Evolutionary conservation across 2,329 filamentous ascomycete genomes (phyloP).

Genomic region (Scolecobasidium constrictum): DNA sequence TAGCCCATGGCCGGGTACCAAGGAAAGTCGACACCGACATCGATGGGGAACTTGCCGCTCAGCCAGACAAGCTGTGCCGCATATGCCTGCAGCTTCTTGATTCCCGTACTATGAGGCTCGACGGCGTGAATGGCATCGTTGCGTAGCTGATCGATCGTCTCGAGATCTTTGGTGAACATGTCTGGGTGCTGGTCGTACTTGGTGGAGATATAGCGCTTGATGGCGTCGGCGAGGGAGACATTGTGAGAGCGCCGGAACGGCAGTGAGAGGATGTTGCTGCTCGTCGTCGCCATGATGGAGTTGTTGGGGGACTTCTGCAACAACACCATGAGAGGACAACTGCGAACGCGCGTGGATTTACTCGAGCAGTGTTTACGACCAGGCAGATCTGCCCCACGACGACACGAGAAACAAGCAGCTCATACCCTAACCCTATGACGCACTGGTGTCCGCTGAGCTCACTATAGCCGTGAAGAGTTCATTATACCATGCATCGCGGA

Average conservation of each 20-base stretch:
- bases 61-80: conserved; percentile 90
- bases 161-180: conserved; percentile 85
- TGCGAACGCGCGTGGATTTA: too few species aligned
- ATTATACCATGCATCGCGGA: too few species aligned
- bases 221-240: conserved; percentile 67
- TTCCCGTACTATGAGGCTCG: conserved; percentile 77
- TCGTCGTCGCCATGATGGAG: too few species aligned
- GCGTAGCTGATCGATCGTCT: conserved; percentile 73
- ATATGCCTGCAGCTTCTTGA: conserved; percentile 82
- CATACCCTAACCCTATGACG: too few species aligned
- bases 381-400: too few species aligned
- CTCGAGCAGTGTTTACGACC: too few species aligned
- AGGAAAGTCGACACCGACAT: conserved; percentile 83
- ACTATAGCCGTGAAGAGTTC: too few species aligned
- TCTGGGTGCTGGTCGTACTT: conserved; percentile 99
- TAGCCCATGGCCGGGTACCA: conserved; percentile 95
- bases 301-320: too few species aligned
- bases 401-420: too few species aligned
- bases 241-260: conserved; percentile 81
- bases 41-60: conserved; percentile 89
- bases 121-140: conserved; percentile 78
- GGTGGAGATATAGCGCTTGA: conserved; percentile 89
- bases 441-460: too few species aligned
- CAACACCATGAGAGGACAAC: too few species aligned
- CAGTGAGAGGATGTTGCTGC: conserved; percentile 57